Evolutionary conservation across 192 early-diverging fungal species (phyloP).

Genomic region (Gamsiella multidivaricata): DNA sequence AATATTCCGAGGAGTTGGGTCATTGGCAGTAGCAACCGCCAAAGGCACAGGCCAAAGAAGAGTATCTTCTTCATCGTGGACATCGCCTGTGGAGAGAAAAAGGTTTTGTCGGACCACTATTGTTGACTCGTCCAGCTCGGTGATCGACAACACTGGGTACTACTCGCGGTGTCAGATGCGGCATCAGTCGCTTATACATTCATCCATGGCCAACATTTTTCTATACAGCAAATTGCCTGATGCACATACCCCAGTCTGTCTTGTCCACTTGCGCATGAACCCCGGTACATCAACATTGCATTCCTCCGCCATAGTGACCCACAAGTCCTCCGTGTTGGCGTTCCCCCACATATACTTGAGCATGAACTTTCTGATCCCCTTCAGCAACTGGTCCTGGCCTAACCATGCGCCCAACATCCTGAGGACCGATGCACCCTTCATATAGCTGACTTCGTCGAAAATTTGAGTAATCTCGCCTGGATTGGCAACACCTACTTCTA

Average conservation of each 20-base stretch:
- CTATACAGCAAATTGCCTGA: too few relatives aligned
- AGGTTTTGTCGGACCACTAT: constrained; percentile 76
- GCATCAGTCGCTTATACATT: too few relatives aligned
- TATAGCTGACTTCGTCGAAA: constrained; percentile 89
- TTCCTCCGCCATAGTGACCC: constrained; percentile 71
- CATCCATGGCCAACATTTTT: too few relatives aligned
- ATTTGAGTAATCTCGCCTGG: constrained; percentile 84
- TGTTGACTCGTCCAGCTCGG: constrained; percentile 37
- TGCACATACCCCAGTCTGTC: constrained; percentile 80
- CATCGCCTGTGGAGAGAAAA: constrained; percentile 86
- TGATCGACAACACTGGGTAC: constrained; percentile 44
- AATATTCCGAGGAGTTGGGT: constrained; percentile 63
- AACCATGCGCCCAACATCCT: constrained; percentile 79
- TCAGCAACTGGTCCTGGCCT: constrained; percentile 59
- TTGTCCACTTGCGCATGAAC: constrained; percentile 85
- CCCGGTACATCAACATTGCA: constrained; percentile 71
- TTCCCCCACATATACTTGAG: constrained; percentile 74
- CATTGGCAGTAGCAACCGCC: constrained; percentile 53
- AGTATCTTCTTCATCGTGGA: constrained; percentile 81
- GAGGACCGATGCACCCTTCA: constrained; percentile 84
- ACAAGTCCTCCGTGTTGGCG: constrained; percentile 80
- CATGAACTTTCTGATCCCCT: constrained; percentile 69
- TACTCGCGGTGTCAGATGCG: neutral
- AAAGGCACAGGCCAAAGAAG: constrained; percentile 82
- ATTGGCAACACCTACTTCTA: constrained; percentile 77